Percentiles rank a stretch among this genome's conserved stretches.
phyloP scores from a whole-genome alignment of 768 basidiomycete genomes.

The Kwoniella mangroviensis region DNA sequence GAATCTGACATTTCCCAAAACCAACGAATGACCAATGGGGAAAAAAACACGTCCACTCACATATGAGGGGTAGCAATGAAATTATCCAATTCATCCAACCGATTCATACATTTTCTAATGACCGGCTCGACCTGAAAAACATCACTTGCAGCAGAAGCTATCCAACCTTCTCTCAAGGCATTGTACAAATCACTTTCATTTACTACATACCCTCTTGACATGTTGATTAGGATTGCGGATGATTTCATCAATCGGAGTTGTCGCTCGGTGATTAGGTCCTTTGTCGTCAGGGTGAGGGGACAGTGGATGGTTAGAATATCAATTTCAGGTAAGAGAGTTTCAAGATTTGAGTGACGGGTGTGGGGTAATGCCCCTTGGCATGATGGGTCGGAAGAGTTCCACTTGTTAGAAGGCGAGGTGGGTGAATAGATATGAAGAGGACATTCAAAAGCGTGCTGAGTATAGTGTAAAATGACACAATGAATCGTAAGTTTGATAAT shows the following conservation, averaged over 20 bases:
- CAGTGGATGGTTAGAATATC: constrained; percentile 56
- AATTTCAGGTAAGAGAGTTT: constrained; percentile 42
- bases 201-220: constrained; percentile 51
- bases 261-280: constrained; percentile 40
- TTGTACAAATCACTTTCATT: constrained; percentile 32
- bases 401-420: constrained; percentile 42
- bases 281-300: constrained; percentile 46
- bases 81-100: constrained; percentile 37
- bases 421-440: constrained; percentile 49
- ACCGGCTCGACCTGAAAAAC: constrained; percentile 40
- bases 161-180: constrained; percentile 25
- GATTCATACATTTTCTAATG: constrained; percentile 17
- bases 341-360: constrained; percentile 41
- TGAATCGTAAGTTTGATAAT: no score
- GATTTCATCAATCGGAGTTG: constrained; percentile 45
- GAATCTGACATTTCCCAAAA: no score
- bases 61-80: constrained; percentile 40
- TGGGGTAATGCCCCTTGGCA: constrained; percentile 28
- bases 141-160: constrained; percentile 40
- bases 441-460: constrained; percentile 44
- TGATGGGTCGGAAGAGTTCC: constrained; percentile 33
- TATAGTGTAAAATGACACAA: constrained; percentile 14
- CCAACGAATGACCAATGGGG: neutral
- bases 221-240: constrained; percentile 50
- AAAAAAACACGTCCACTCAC: constrained; percentile 12